Base-by-base conservation (phyloP, 2,329 filamentous ascomycete genomes). In the Canariomyces notabilis region DNA sequence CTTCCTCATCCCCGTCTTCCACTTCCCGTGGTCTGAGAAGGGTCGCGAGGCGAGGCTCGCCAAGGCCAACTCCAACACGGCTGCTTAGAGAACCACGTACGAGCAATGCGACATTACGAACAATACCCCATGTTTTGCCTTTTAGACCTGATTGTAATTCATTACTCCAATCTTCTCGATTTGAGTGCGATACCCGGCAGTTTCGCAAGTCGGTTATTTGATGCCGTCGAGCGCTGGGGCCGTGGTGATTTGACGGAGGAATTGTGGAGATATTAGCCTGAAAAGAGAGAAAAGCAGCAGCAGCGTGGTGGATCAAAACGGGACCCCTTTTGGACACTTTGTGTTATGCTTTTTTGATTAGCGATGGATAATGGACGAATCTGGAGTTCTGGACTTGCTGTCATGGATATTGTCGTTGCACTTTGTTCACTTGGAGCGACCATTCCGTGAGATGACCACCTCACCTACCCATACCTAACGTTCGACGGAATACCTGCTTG, bases 11-110 rank as follows among this genome's bases (percentile, higher is more conserved):
- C 91, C 90, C 42, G 89, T 96, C 53, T 83, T 86, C 59, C 89
- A 95, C 75, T 94, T 96, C 76, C 91, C 90, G 44, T 96, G 91
- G 91, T 91, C 87, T 31, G 84, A 86, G 59, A 85, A 85, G 70
- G 86, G 80, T 43, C 79, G 77, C 52, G 76, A 81, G 66, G 66
- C 64, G 5, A 42, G 57, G 16, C 43, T 53, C 18, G 47, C 49
- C 46, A 42, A 35, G 35, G 39, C 46, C 41, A 57, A 47, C 38
- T n/a, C n/a, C n/a, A n/a, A n/a, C n/a, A n/a, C n/a, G n/a, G n/a
- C n/a, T n/a, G n/a, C n/a, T n/a, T n/a, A n/a, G n/a, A n/a, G n/a
- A n/a, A n/a, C n/a, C n/a, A n/a, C 55, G 22, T 43, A 49, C 39
- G 33, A 37, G 40, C 20, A 44, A 21, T 19, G 51, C 45, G 40